Evolutionary conservation across 148 eudicot species (phyloP), one percentile per base, ranked within the genome.

Genomic region (Fagopyrum esculentum): DNA sequence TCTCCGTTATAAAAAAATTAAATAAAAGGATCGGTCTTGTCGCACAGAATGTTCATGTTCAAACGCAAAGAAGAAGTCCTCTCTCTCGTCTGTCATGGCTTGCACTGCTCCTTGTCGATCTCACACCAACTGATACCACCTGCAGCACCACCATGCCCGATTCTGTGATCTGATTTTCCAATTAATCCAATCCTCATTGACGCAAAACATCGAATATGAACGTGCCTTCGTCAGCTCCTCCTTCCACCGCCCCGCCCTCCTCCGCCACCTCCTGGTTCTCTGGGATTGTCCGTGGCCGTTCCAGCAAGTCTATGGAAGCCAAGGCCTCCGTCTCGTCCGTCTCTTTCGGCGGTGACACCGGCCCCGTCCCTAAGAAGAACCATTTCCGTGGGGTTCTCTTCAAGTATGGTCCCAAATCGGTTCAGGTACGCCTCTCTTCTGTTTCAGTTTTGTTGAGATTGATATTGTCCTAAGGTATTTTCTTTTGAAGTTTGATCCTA

Each of bases 331-430:
- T 72, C 22, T 71, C 84, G 70, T 13, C 80, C 66, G 81, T 76
- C 69, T 80, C 15, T 10, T 78, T 26, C 74, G 29, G 19, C 45
- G 81, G 26, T 19, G 83, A 71, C 68, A 35, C 46, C 12, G 74
- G 74, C 19, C 55, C 74, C 74, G 55, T 71, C 55, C 54, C 74
- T 55, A 84, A 80, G 78, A 92, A 89, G 85, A 88, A 85, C 29
- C 96, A 92, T 80, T 86, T 90, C 61, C 89, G 86, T 47, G 99
- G 99, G 5, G 89, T 90, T 22, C 92, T 95, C 87, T 95, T 95
- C 77, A 90, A 88, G 76, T 95, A 95, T 74, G 98, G 97, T 16
- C 84, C 96, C 3, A 89, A 95, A 74, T 66, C 98, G 17, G 78
- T 79, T 77, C 98, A 95, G 97, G 98, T 91, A 40, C 17, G 7